Evolutionary conservation across 495 filamentous ascomycete species (phyloP).

Genomic region (Daldinia caldariorum): DNA sequence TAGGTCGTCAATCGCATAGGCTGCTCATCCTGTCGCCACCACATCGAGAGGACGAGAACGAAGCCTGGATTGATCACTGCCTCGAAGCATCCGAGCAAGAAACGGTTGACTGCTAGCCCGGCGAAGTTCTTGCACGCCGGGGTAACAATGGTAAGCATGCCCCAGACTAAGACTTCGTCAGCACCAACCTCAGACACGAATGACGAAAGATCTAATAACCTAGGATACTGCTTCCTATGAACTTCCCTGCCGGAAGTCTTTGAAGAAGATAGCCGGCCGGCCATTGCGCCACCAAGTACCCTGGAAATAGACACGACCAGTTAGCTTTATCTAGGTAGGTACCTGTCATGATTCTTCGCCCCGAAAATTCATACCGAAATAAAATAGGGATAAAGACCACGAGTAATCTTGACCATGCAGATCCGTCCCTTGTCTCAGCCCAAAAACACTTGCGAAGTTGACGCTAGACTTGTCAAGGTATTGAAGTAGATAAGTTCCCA

Average conservation of each 20-base stretch:
- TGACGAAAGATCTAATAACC: constrained; percentile 9
- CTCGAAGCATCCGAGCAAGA: constrained; percentile 66
- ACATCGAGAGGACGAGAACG: constrained; percentile 66
- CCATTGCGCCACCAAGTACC: constrained; percentile 62
- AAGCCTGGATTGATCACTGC: constrained; percentile 67
- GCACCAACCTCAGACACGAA: neutral
- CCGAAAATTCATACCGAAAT: constrained; percentile 55
- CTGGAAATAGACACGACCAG: constrained; percentile 2
- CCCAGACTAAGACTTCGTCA: constrained; percentile 46
- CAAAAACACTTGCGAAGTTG: constrained; percentile 69
- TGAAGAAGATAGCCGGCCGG: constrained; percentile 63
- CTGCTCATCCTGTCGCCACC: constrained; percentile 65
- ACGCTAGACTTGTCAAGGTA: constrained; percentile 70
- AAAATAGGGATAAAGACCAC: constrained; percentile 67
- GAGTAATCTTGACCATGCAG: constrained; percentile 66
- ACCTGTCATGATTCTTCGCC: neutral
- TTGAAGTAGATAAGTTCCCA: constrained; percentile 64
- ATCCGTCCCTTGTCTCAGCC: constrained; percentile 61
- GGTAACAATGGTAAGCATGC: constrained; percentile 56
- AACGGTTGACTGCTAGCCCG: constrained; percentile 61
- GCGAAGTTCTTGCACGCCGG: constrained; percentile 62
- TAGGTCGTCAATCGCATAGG: constrained; percentile 64
- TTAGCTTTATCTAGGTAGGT: neutral
- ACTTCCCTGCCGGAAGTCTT: constrained; percentile 63
- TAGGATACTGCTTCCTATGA: constrained; percentile 55